Percentiles rank a stretch among this genome's conserved stretches.
phyloP scores from a whole-genome alignment of 352 stramenopile genomes.

The Phytophthora tentaculata region DNA sequence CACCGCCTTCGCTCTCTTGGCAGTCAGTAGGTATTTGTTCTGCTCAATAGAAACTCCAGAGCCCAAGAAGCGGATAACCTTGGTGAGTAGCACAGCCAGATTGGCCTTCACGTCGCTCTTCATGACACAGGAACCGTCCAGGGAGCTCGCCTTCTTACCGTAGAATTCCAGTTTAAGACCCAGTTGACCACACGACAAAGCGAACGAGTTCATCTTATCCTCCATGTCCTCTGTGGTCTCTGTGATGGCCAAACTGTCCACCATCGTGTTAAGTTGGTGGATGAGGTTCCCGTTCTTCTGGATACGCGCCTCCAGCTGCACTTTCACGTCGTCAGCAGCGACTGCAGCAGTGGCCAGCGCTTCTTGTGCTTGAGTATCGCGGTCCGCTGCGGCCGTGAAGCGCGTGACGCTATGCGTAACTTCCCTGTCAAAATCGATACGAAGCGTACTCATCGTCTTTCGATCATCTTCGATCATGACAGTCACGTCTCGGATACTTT shows the following conservation, averaged over 20 bases:
- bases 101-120: slow-evolving; percentile 39
- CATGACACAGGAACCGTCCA: slow-evolving; percentile 26
- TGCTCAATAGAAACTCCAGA: slow-evolving; percentile 65
- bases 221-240: slow-evolving; percentile 65
- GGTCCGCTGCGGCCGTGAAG: slow-evolving; percentile 36
- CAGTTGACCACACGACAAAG: slow-evolving; percentile 51
- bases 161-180: slow-evolving; percentile 69
- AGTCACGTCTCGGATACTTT: slow-evolving; percentile 46
- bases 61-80: slow-evolving; percentile 64
- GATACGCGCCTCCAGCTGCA: slow-evolving; percentile 48
- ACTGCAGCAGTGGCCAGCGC: slow-evolving; percentile 31
- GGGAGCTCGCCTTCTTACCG: slow-evolving; percentile 23
- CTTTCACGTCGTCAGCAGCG: slow-evolving; percentile 36
- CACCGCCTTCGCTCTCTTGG: slow-evolving; percentile 36
- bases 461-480: slow-evolving; percentile 44
- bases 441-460: slow-evolving; percentile 27
- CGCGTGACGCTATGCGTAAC: slow-evolving; percentile 18
- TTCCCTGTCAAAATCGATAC: slow-evolving; percentile 43
- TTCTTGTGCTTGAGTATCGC: slow-evolving; percentile 42
- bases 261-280: slow-evolving; percentile 72
- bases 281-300: slow-evolving; percentile 64
- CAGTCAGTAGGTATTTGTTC: slow-evolving; percentile 64
- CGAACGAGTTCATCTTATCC: slow-evolving; percentile 60
- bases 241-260: slow-evolving; percentile 65
- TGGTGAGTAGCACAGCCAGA: slow-evolving; percentile 56